These are phyloP conservation scores for Marasmius tenuissimus DNA, from an alignment of 1,284 basidiomycete species.

Conservation along the genomic window DNA sequence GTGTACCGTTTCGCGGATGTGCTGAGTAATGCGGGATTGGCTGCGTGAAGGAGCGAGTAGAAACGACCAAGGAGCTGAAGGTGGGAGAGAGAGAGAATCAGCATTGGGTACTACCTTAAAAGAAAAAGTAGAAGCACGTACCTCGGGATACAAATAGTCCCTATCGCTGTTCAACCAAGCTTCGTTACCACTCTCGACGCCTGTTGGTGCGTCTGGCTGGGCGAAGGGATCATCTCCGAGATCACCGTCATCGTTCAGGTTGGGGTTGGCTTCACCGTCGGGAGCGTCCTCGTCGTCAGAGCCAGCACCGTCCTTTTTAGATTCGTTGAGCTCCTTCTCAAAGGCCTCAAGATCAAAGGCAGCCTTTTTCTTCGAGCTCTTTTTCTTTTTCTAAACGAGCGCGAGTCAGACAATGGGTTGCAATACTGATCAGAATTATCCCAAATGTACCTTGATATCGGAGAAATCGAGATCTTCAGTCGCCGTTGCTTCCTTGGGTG, in stretches of 20 bases:
- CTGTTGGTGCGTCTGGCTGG: slow-evolving; percentile 52
- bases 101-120: background rate
- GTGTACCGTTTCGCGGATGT: slow-evolving; percentile 91
- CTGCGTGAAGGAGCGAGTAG: slow-evolving; percentile 88
- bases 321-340: slow-evolving; percentile 83
- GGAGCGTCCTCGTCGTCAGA: slow-evolving; percentile 66
- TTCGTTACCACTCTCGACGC: slow-evolving; percentile 69
- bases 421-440: background rate
- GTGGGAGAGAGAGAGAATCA: background rate
- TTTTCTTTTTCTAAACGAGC: slow-evolving; percentile 66
- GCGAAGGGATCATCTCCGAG: slow-evolving; percentile 87
- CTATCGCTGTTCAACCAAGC: slow-evolving; percentile 92
- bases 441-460: slow-evolving; percentile 10
- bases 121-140: slow-evolving; percentile 29
- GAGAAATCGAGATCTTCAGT: slow-evolving; percentile 26
- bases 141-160: slow-evolving; percentile 94
- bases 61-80: slow-evolving; percentile 88
- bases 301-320: slow-evolving; percentile 58
- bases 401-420: background rate
- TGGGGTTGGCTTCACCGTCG: slow-evolving; percentile 59
- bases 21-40: slow-evolving; percentile 91
- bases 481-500: slow-evolving; percentile 46
- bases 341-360: slow-evolving; percentile 79
- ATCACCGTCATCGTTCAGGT: slow-evolving; percentile 76
- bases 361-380: slow-evolving; percentile 78